Base-by-base conservation (phyloP, 257 asterid genomes). In the Nicotiana tomentosiformis region DNA sequence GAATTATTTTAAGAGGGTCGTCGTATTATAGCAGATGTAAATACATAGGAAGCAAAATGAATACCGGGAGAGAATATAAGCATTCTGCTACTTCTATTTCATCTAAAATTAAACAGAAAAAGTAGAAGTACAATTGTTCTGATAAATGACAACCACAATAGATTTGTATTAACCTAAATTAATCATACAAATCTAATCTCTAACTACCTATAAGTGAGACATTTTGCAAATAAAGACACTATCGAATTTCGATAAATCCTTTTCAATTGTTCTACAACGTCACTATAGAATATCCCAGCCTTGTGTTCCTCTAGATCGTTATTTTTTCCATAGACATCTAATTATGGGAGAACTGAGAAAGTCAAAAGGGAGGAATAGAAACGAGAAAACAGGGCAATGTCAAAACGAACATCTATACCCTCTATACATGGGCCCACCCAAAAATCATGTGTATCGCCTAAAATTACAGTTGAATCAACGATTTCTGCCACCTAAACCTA, bases 401-500 rank as follows among this genome's bases (percentile, higher is more conserved):
- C 56, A 56, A 49, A 58, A 83, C 77, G 56, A 84, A 86, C 82
- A 83, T 66, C 83, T 86, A 81, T 83, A 86, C 84, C 85, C 86
- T 77, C 83, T 76, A 80, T 83, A 86, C 86, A 86, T 81, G 51
- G 49, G 79, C 77, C 80, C 85, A 30, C 62, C 89, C 86, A 82
- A 86, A 86, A 77, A 81, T 81, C 86, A 66, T 49, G 62, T 83
- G 85, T 67, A 77, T 78, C 43, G 60, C 85, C 82, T 81, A 68
- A 62, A 67, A 76, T 83, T 83, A 86, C 87, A 86, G 66, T 77
- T 39, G 69, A 82, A 82, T 74, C 55, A 79, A 61, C 29, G 30
- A 18, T 43, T 60, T 70, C 32, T 56, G 20, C 77, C 84, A 81
- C 88, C 88, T 83, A 85, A 80, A 66, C 82, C 80, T 49, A 61